A percentile compares a stretch with the other conserved stretches of the same genome.
phyloP scores from a whole-genome alignment of 225 moss, liverwort and hornwort species.

The Anthoceros angustus region DNA sequence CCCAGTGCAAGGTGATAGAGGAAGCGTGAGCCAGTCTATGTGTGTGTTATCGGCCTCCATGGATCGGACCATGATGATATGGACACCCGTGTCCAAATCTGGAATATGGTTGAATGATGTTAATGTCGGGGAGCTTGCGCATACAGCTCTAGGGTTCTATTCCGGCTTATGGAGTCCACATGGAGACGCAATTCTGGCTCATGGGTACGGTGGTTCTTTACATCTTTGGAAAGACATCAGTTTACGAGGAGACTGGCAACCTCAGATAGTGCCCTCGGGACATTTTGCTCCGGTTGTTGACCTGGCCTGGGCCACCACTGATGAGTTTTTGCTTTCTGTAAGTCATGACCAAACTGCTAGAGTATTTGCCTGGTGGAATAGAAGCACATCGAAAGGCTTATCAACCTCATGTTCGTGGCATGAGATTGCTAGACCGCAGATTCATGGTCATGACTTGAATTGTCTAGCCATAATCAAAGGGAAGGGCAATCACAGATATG shows the following conservation, averaged over 20 bases:
- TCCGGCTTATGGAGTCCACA: slow-evolving; percentile 75
- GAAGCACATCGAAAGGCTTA: slow-evolving; percentile 19
- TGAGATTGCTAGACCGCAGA: slow-evolving; percentile 91
- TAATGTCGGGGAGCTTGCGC: slow-evolving; percentile 85
- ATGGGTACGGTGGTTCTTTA: slow-evolving; percentile 84
- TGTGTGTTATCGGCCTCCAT: slow-evolving; percentile 89
- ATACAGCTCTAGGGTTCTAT: slow-evolving; percentile 84
- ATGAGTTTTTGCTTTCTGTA: slow-evolving; percentile 69
- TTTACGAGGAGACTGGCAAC: slow-evolving; percentile 49
- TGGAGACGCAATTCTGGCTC: slow-evolving; percentile 70
- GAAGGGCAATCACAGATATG: slow-evolving; percentile 63
- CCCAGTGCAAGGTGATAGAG: slow-evolving; percentile 13
- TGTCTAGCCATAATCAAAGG: slow-evolving; percentile 61
- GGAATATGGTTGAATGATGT: slow-evolving; percentile 97
- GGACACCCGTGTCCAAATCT: slow-evolving; percentile 59
- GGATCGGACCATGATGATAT: slow-evolving; percentile 98
- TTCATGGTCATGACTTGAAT: slow-evolving; percentile 91
- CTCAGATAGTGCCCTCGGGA: slow-evolving; percentile 75
- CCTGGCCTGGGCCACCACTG: slow-evolving; percentile 67
- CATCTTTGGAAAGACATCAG: slow-evolving; percentile 65
- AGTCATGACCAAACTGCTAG: slow-evolving; percentile 95
- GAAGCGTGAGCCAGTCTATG: slow-evolving; percentile 21
- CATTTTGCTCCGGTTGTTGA: slow-evolving; percentile 77
- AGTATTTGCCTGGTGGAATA: slow-evolving; percentile 69
- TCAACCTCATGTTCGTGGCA: slow-evolving; percentile 50